Base-by-base conservation (phyloP, 805 yeast species). In the Ogataea glucozyma region DNA sequence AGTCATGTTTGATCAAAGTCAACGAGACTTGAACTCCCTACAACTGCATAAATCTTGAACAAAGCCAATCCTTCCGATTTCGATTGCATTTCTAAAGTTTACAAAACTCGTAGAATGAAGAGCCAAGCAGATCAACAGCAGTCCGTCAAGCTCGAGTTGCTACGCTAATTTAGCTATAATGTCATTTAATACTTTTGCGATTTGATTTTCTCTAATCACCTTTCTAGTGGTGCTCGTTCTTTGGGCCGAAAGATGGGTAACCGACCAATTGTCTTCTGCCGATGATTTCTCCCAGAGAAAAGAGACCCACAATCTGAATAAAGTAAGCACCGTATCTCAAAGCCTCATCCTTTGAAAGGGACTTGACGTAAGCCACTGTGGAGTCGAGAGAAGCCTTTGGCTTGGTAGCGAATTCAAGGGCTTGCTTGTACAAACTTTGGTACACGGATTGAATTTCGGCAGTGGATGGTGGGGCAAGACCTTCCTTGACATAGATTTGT, bases 261-360 rank as follows among this genome's bases (percentile, higher is more conserved):
- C 97, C 97, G 61, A 89, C 86, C 48, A 93, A 58, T 61, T 86
- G 81, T 76, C 98, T 85, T 77, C 98, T 88, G 62, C 99, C 99
- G 61, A 93, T 76, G 56, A 90, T 81, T 77, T 93, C 99, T 65
- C 99, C 99, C 35, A 91, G 75, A 20, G 97, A 81, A 71, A 89
- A 93, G 65, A 90, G 77, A 52, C 97, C 99, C 53, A 87, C 73
- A 43, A 91, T 70, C 72, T 93, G 99, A 55, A 89, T 70, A 54
- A 81, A 82, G 69, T 79, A 81, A 27, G 90, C 83, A 57, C 84
- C 83, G 65, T 76, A 85, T 69, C 78, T 81, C 57, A 80, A 67
- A 53, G 70, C 74, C 60, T 75, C 74, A 54, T 76, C 81, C 66
- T 76, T 81, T 64, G 73, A 66, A 47, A 57, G 39, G 13, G 53